These are phyloP conservation scores for Pyrenophora teres DNA, from an alignment of 2,329 filamentous ascomycete species.

Conservation along the genomic window DNA sequence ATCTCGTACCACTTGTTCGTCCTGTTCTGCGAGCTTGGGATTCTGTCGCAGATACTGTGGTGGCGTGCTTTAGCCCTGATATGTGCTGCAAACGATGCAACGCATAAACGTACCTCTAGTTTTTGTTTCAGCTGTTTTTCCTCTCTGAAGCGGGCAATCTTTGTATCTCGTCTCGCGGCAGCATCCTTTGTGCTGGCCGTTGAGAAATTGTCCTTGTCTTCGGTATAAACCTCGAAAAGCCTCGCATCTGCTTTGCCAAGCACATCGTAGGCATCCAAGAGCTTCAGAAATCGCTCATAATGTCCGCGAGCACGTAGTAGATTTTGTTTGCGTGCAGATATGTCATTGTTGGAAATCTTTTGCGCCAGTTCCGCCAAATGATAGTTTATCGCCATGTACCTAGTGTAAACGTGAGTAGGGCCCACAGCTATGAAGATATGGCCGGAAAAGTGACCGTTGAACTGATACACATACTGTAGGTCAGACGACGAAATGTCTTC, in stretches of 20 bases:
- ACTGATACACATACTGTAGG: constrained; percentile 63
- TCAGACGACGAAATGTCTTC: constrained; percentile 88
- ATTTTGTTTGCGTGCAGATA: constrained; percentile 58
- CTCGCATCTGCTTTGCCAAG: constrained; percentile 67
- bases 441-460: neutral
- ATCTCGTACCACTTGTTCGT: constrained; percentile 82
- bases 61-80: constrained; percentile 25
- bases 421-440: neutral
- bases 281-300: constrained; percentile 79
- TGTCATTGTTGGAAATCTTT: constrained; percentile 64
- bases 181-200: constrained; percentile 70
- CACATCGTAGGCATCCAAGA: constrained; percentile 78
- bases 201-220: constrained; percentile 73
- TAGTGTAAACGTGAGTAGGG: constrained; percentile 36
- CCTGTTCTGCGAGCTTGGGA: constrained; percentile 66
- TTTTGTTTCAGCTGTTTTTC: constrained; percentile 85
- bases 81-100: constrained; percentile 14
- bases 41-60: constrained; percentile 63
- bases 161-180: constrained; percentile 74
- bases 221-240: constrained; percentile 73
- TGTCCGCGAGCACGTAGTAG: constrained; percentile 68
- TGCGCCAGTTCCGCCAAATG: constrained; percentile 79
- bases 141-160: constrained; percentile 81
- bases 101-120: constrained; percentile 63
- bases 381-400: constrained; percentile 77